Evolutionary conservation across 2,329 filamentous ascomycete species (phyloP).

Genomic region (Paracorniculantispora psalliotae): DNA sequence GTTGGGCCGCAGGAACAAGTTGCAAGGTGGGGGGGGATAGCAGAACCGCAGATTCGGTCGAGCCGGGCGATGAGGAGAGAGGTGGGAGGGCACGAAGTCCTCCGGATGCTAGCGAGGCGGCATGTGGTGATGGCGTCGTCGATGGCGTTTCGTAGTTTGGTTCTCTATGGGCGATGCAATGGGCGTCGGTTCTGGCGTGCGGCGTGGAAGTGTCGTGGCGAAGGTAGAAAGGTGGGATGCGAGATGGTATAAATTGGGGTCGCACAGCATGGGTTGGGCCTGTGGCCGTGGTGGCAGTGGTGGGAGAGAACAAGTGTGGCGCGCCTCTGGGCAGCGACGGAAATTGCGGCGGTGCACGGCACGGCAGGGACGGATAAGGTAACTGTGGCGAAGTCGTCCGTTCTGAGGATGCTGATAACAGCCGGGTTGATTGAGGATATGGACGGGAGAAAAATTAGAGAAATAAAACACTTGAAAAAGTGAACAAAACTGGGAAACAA

Average conservation of each 20-base stretch:
- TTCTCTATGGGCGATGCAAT: not conserved
- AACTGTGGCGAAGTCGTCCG: too few relatives aligned
- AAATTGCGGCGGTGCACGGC: too few relatives aligned
- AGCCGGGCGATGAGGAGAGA: constrained; percentile 8
- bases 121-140: constrained; percentile 8
- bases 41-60: not conserved
- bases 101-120: constrained; percentile 10
- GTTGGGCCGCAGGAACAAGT: not conserved
- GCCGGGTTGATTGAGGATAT: not conserved
- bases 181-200: not conserved
- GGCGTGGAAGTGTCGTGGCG: not conserved
- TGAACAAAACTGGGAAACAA: not conserved
- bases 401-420: not conserved
- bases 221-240: not conserved
- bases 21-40: not conserved
- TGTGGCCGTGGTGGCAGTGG: not conserved
- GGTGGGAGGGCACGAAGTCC: constrained; percentile 6
- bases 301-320: not conserved
- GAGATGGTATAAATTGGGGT: not conserved
- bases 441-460: not conserved
- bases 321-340: not conserved
- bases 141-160: not conserved
- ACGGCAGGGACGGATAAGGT: not conserved
- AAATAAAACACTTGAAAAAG: not conserved
- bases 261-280: not conserved